phyloP scores from a whole-genome alignment of 2,329 filamentous ascomycete genomes.

The Magnaporthiopsis poae region DNA sequence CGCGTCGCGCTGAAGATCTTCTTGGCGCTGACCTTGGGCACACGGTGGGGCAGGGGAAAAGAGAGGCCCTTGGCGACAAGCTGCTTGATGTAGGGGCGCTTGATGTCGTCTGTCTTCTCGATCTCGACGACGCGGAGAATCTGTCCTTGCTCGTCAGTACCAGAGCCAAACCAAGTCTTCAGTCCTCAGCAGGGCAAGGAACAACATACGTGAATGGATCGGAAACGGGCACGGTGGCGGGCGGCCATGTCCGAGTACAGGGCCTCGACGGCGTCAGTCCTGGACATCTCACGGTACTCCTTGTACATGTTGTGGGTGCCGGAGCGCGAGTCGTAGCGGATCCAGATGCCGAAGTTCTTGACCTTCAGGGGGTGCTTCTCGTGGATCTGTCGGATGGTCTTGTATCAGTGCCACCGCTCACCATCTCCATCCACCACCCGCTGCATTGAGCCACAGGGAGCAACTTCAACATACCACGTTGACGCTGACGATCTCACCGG shows the following conservation, averaged over 20 bases:
- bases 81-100: conserved; percentile 99
- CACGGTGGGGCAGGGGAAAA: conserved; percentile 97
- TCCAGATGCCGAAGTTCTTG: conserved; percentile 99
- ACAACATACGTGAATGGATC: conserved; percentile 86
- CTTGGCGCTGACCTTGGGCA: conserved; percentile 70
- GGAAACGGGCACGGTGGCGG: conserved; percentile 94
- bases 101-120: conserved; percentile 87
- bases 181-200: not conserved
- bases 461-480: conserved; percentile 66
- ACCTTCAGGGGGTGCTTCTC: conserved; percentile 99
- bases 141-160: conserved; percentile 37
- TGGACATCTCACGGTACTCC: conserved; percentile 99
- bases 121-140: conserved; percentile 97
- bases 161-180: not conserved
- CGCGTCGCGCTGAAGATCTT: conserved; percentile 89
- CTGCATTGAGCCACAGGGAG: not conserved
- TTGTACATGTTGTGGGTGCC: conserved; percentile 99
- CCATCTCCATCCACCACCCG: not conserved
- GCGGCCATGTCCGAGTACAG: conserved; percentile 99
- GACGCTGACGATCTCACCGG: conserved; percentile 95
- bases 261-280: conserved; percentile 87
- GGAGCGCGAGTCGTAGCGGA: conserved; percentile 99
- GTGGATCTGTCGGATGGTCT: conserved; percentile 59
- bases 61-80: conserved; percentile 87
- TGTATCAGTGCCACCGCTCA: conserved; percentile 11